phyloP scores from a whole-genome alignment of 2,329 filamentous ascomycete species.

The Talaromyces sp. region DNA sequence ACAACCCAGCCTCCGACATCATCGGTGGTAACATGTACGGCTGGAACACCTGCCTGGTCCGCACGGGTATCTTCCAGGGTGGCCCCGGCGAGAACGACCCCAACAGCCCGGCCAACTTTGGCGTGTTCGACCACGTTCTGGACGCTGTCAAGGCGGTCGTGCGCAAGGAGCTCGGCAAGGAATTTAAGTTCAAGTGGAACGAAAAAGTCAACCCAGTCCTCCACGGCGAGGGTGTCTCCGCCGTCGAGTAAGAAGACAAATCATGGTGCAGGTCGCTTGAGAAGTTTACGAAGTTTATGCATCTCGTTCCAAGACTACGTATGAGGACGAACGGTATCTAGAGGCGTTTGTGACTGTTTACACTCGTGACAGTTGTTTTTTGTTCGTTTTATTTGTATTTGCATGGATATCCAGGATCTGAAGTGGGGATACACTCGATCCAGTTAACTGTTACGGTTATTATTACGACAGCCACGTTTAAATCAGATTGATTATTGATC shows the following conservation, averaged over 20 bases:
- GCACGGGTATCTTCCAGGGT: slow-evolving; percentile 73
- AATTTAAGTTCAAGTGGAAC: slow-evolving; percentile 69
- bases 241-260: slow-evolving; percentile 45
- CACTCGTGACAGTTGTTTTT: slow-evolving; percentile 1
- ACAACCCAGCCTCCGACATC: slow-evolving; percentile 69
- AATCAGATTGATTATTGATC: background rate
- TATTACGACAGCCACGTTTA: background rate
- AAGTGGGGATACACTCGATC: background rate
- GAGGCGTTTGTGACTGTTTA: background rate
- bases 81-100: slow-evolving; percentile 60
- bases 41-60: slow-evolving; percentile 74
- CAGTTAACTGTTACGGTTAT: background rate
- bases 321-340: background rate
- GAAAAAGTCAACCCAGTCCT: slow-evolving; percentile 64
- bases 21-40: slow-evolving; percentile 74
- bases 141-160: slow-evolving; percentile 64
- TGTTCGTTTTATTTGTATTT: slow-evolving; percentile 1
- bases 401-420: slow-evolving; percentile 12
- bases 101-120: slow-evolving; percentile 71
- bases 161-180: slow-evolving; percentile 63
- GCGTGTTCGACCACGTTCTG: slow-evolving; percentile 67
- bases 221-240: slow-evolving; percentile 45
- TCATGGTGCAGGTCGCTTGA: background rate
- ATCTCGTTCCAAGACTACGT: background rate
- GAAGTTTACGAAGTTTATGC: background rate